phyloP scores from a whole-genome alignment of 2,329 filamentous ascomycete genomes.

The Pseudopithomyces chartarum region DNA sequence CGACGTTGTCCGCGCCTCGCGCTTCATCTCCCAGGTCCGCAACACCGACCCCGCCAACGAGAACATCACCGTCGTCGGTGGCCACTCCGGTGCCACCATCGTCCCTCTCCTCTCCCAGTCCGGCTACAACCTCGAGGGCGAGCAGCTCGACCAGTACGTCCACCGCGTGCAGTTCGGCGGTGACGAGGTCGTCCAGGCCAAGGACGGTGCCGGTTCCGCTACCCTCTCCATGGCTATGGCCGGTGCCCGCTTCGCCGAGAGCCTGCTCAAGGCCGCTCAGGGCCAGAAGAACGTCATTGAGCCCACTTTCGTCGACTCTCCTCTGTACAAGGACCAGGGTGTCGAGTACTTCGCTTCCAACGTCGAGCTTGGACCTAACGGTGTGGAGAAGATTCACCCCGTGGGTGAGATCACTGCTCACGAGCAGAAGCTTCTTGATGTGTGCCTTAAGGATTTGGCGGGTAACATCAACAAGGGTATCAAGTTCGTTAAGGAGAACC shows the following conservation, averaged over 20 bases:
- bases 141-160: slow-evolving; percentile 76
- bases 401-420: slow-evolving; percentile 81
- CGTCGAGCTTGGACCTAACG: slow-evolving; percentile 94
- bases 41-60: slow-evolving; percentile 86
- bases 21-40: slow-evolving; percentile 97
- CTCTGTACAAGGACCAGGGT: slow-evolving; percentile 97
- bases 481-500: slow-evolving; percentile 67
- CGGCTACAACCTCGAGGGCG: slow-evolving; percentile 81
- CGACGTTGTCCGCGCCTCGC: slow-evolving; percentile 94
- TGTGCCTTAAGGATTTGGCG: slow-evolving; percentile 81
- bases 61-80: slow-evolving; percentile 94
- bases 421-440: slow-evolving; percentile 90
- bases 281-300: slow-evolving; percentile 95
- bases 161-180: slow-evolving; percentile 98
- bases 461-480: slow-evolving; percentile 94
- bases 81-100: slow-evolving; percentile 97
- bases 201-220: slow-evolving; percentile 95
- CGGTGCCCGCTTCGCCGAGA: slow-evolving; percentile 83
- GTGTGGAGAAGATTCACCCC: slow-evolving; percentile 90
- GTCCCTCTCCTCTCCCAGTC: slow-evolving; percentile 97
- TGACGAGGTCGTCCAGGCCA: slow-evolving; percentile 98
- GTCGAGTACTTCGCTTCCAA: slow-evolving; percentile 95
- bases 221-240: slow-evolving; percentile 99
- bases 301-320: slow-evolving; percentile 95
- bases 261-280: slow-evolving; percentile 86